A percentile compares a stretch with the other conserved stretches of the same genome.
Evolutionary conservation across 73 alveolate genomes (phyloP).

Genomic region (Paramecium tetraurelia): DNA sequence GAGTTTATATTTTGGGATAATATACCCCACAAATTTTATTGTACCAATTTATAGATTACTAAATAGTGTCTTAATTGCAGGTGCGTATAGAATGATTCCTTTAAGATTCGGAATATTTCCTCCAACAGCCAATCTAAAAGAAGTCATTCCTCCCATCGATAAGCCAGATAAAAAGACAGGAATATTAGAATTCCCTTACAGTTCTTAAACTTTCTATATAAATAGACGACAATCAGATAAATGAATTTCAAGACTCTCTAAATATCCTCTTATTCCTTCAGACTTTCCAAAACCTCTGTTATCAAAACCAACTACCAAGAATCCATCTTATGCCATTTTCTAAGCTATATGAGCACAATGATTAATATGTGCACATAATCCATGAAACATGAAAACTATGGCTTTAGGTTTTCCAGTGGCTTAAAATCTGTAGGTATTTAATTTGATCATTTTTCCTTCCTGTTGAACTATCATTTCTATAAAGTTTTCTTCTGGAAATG

Average conservation of each 20-base stretch:
- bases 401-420: slow-evolving; percentile 48
- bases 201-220: neutral
- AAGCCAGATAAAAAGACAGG: slow-evolving; percentile 46
- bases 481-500: slow-evolving; percentile 54
- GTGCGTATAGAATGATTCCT: slow-evolving; percentile 58
- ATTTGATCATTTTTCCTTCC: slow-evolving; percentile 40
- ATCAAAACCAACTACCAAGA: slow-evolving; percentile 53
- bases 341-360: slow-evolving; percentile 63
- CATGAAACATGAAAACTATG: slow-evolving; percentile 52
- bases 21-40: neutral
- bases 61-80: slow-evolving; percentile 41
- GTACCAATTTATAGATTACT: neutral
- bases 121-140: slow-evolving; percentile 26
- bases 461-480: slow-evolving; percentile 30
- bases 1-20: slow-evolving; percentile 28
- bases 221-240: slow-evolving; percentile 37
- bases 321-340: slow-evolving; percentile 21
- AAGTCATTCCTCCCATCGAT: slow-evolving; percentile 65
- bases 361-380: slow-evolving; percentile 38
- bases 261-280: slow-evolving; percentile 60
- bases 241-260: slow-evolving; percentile 53
- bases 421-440: slow-evolving; percentile 19
- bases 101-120: slow-evolving; percentile 27
- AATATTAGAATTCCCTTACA: slow-evolving; percentile 6
- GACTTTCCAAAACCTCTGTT: slow-evolving; percentile 62